Percentiles rank a stretch among this genome's conserved stretches.
phyloP scores from a whole-genome alignment of 805 yeast species.

The Nakazawaea laoshanensis region DNA sequence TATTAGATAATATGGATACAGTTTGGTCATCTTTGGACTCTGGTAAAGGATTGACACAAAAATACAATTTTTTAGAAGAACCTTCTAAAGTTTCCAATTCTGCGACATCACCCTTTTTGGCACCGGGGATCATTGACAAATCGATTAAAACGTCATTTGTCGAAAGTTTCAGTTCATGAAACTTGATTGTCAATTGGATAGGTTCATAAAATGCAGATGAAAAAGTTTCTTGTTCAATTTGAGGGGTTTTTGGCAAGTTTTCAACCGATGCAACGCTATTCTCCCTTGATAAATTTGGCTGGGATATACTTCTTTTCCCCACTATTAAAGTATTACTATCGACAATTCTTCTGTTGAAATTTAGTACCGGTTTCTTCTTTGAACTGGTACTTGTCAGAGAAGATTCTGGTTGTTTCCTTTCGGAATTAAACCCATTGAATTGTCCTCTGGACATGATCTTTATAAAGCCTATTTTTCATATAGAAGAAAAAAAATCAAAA shows the following conservation, averaged over 20 bases:
- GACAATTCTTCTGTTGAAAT: constrained; percentile 6
- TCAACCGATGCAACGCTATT: constrained; percentile 1
- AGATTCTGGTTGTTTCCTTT: too few relatives aligned
- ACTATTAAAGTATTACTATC: constrained; percentile 8
- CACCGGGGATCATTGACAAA: constrained; percentile 47
- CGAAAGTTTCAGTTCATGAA: constrained; percentile 63
- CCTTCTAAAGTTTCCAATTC: constrained; percentile 47
- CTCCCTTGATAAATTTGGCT: constrained; percentile 1
- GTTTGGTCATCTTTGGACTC: constrained; percentile 20
- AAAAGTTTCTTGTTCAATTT: not conserved
- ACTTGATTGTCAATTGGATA: constrained; percentile 34
- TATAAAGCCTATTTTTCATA: too few relatives aligned
- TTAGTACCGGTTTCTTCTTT: constrained; percentile 2
- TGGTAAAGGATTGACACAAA: constrained; percentile 29
- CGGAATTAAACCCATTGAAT: too few relatives aligned
- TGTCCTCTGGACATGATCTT: too few relatives aligned
- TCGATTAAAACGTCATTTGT: constrained; percentile 58
- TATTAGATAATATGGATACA: constrained; percentile 50
- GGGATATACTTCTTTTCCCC: not conserved
- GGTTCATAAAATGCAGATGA: constrained; percentile 19
- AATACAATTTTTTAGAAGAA: constrained; percentile 28
- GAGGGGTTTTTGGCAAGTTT: not conserved
- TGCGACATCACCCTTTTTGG: constrained; percentile 68
- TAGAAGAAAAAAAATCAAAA: too few relatives aligned
- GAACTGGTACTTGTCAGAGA: too few relatives aligned